phyloP scores from a whole-genome alignment of 2,329 filamentous ascomycete genomes.

The Cladophialophora chaetospira region DNA sequence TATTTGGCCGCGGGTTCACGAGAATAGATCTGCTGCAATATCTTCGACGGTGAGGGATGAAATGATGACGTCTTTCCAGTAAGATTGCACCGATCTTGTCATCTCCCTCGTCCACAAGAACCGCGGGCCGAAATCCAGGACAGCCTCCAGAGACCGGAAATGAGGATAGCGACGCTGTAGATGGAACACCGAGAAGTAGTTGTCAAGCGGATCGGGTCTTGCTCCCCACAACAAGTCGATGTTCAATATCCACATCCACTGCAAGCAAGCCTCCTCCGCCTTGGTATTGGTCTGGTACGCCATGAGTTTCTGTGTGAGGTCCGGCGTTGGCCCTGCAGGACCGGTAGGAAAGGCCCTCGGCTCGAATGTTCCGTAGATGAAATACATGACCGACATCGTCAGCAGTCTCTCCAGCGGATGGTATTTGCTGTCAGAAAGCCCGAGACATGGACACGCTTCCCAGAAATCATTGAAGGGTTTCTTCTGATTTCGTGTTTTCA shows the following conservation, averaged over 20 bases:
- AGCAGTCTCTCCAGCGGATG: slow-evolving; percentile 6
- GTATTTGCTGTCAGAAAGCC: neutral
- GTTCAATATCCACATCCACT: slow-evolving; percentile 9
- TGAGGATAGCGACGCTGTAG: slow-evolving; percentile 1
- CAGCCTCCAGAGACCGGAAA: neutral
- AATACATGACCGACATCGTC: neutral
- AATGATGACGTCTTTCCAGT: slow-evolving; percentile 1
- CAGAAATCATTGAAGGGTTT: slow-evolving; percentile 4
- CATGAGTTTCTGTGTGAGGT: neutral
- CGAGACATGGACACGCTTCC: slow-evolving; percentile 10
- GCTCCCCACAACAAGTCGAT: slow-evolving; percentile 1
- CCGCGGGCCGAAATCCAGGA: neutral
- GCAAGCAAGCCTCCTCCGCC: neutral
- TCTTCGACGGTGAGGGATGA: neutral
- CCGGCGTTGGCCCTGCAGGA: neutral
- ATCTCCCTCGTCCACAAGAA: slow-evolving; percentile 9
- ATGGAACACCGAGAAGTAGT: neutral
- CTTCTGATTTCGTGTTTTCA: neutral
- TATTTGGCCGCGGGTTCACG: neutral
- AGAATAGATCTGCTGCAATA: neutral
- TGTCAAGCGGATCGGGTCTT: neutral
- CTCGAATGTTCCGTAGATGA: neutral
- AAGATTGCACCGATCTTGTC: neutral
- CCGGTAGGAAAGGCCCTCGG: slow-evolving; percentile 1
- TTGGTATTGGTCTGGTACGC: neutral